Percentiles rank a stretch among this genome's conserved stretches.
Conservation (phyloP, 352 stramenopile genomes). For the Peronospora tabacina region DNA sequence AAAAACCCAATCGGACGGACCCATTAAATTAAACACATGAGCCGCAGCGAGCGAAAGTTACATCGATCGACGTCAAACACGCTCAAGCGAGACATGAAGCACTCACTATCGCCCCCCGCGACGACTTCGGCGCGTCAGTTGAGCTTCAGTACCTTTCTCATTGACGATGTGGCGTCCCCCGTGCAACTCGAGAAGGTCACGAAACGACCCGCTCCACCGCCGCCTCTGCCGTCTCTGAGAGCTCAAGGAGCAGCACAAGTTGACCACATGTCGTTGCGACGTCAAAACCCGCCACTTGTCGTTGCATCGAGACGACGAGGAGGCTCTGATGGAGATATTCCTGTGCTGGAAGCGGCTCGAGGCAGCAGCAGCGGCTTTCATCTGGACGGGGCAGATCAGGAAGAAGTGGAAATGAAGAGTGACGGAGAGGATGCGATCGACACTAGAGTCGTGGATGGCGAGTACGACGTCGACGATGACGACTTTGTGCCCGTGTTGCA, state of each 20-base stretch:
- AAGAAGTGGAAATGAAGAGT: conserved; percentile 23
- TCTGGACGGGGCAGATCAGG: conserved; percentile 30
- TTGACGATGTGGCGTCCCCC: conserved; percentile 40
- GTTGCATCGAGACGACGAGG: conserved; percentile 6
- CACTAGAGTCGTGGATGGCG: conserved; percentile 24
- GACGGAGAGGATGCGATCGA: conserved; percentile 33
- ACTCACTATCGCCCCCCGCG: conserved; percentile 4
- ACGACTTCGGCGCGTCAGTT: conserved; percentile 14
- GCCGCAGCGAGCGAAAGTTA: conserved; percentile 19
- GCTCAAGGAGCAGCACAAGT: conserved; percentile 6
- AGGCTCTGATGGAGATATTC: conserved; percentile 51
- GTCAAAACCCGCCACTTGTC: conserved; percentile 1
- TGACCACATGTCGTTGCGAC: conserved; percentile 6
- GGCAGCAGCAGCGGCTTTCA: conserved; percentile 39
- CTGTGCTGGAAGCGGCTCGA: conserved; percentile 46
- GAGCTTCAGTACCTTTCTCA: conserved; percentile 54
- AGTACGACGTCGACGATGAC: conserved; percentile 40
- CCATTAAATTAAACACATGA: conserved; percentile 8
- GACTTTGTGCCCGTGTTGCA: conserved; percentile 62
- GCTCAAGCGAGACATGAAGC: conserved; percentile 19
- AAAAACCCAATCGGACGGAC: not conserved
- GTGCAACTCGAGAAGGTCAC: conserved; percentile 19
- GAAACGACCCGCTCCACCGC: conserved; percentile 15
- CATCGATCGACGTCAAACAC: conserved; percentile 8
- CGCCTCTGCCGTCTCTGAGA: conserved; percentile 17